phyloP scores from a whole-genome alignment of 2,329 filamentous ascomycete species.

The Stagonosporopsis rhizophila region DNA sequence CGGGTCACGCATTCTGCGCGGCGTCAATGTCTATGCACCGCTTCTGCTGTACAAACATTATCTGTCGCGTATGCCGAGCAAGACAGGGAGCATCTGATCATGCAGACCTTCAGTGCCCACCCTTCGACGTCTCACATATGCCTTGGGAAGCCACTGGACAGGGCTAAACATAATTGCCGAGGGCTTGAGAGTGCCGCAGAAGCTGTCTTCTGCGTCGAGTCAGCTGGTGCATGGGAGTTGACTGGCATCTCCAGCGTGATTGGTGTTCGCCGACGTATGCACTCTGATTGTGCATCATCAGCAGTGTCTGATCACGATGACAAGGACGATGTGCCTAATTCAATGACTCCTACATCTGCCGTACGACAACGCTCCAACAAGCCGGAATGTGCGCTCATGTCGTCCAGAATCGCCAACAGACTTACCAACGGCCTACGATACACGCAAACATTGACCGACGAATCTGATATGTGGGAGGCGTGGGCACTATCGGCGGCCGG shows the following conservation, averaged over 20 bases:
- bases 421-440: conserved; percentile 12
- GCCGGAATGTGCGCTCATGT: conserved; percentile 15
- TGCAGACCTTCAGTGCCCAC: conserved; percentile 68
- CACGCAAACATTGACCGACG: conserved; percentile 15
- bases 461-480: conserved; percentile 59
- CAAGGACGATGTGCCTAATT: conserved; percentile 22
- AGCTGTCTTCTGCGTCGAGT: conserved; percentile 61
- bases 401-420: conserved; percentile 8
- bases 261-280: conserved; percentile 63
- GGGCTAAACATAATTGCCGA: conserved; percentile 41
- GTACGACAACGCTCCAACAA: conserved; percentile 38
- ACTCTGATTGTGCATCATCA: conserved; percentile 38
- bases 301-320: conserved; percentile 36
- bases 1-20: conserved; percentile 65
- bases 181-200: conserved; percentile 55
- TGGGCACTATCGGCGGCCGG: conserved; percentile 60
- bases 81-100: conserved; percentile 67
- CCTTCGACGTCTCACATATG: conserved; percentile 62
- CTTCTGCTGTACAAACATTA: conserved; percentile 66
- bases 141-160: conserved; percentile 56
- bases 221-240: conserved; percentile 71
- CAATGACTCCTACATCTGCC: conserved; percentile 28
- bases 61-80: conserved; percentile 68
- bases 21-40: conserved; percentile 61
- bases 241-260: conserved; percentile 67